These are phyloP conservation scores for Torulaspora delbrueckii DNA, from an alignment of 805 yeast species.

Conservation along the genomic window DNA sequence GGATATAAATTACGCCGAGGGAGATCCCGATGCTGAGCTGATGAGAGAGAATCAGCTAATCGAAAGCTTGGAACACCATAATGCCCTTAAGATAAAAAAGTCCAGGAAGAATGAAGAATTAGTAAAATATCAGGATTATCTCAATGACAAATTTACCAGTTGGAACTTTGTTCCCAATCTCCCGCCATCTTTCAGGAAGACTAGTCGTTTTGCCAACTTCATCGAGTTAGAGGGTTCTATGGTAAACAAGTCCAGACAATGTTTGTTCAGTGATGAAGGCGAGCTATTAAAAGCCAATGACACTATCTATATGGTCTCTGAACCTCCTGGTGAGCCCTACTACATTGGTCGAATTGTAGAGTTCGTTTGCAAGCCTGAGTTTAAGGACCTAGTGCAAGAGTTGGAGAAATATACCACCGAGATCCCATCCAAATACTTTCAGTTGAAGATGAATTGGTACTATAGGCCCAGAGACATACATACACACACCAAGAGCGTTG, in stretches of 20 bases:
- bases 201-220: conserved; percentile 35
- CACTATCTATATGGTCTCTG: conserved; percentile 76
- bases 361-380: conserved; percentile 41
- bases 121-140: conserved; percentile 22
- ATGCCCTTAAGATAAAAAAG: neutral
- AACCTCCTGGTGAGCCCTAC: conserved; percentile 93
- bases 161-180: conserved; percentile 35
- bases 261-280: conserved; percentile 20
- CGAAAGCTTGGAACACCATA: conserved; percentile 10
- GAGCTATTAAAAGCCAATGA: conserved; percentile 40
- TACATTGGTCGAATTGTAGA: conserved; percentile 82
- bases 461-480: conserved; percentile 84
- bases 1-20: conserved; percentile 28
- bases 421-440: conserved; percentile 49
- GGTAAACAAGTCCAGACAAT: conserved; percentile 30
- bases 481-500: conserved; percentile 44
- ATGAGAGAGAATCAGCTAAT: conserved; percentile 19
- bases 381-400: conserved; percentile 13
- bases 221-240: conserved; percentile 39
- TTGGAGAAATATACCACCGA: conserved; percentile 17
- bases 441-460: conserved; percentile 81
- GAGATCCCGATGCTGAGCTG: conserved; percentile 27
- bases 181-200: conserved; percentile 30
- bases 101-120: conserved; percentile 8
- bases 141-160: conserved; percentile 20